Conservation (phyloP, 768 basidiomycete genomes). For the Macrocybe gigantea region DNA sequence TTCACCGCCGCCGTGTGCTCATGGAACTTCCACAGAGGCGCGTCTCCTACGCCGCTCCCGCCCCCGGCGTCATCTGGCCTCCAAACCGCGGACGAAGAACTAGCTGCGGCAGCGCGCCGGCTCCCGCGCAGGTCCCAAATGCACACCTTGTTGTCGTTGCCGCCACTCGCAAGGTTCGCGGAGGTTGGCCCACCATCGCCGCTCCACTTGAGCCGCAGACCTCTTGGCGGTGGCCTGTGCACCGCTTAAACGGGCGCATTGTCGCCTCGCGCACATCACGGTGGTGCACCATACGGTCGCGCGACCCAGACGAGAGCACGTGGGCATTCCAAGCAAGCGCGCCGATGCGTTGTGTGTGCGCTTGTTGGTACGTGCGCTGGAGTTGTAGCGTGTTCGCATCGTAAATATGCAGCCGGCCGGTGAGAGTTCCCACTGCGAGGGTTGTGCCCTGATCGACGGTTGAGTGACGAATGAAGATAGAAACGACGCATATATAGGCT, state of each 20-base stretch:
- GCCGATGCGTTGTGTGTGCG: conserved; percentile 87
- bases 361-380: conserved; percentile 77
- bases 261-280: conserved; percentile 81
- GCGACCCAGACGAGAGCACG: conserved; percentile 83
- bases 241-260: conserved; percentile 60
- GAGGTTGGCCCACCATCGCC: conserved; percentile 23
- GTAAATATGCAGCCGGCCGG: conserved; percentile 87
- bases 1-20: conserved; percentile 98
- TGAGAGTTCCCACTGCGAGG: conserved; percentile 89
- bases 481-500: background rate
- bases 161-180: conserved; percentile 82
- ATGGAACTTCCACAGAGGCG: conserved; percentile 90
- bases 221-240: conserved; percentile 81
- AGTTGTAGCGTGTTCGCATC: conserved; percentile 75
- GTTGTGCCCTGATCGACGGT: conserved; percentile 57
- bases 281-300: conserved; percentile 88
- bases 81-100: conserved; percentile 16
- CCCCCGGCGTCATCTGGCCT: conserved; percentile 13
- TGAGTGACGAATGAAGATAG: background rate
- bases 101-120: conserved; percentile 30
- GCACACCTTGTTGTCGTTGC: conserved; percentile 98
- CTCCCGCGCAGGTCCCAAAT: conserved; percentile 90
- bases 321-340: conserved; percentile 91
- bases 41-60: conserved; percentile 21
- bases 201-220: conserved; percentile 94